These are phyloP conservation scores for Phytophthora cryptogea DNA, from an alignment of 352 stramenopile genomes.

Conservation along the genomic window DNA sequence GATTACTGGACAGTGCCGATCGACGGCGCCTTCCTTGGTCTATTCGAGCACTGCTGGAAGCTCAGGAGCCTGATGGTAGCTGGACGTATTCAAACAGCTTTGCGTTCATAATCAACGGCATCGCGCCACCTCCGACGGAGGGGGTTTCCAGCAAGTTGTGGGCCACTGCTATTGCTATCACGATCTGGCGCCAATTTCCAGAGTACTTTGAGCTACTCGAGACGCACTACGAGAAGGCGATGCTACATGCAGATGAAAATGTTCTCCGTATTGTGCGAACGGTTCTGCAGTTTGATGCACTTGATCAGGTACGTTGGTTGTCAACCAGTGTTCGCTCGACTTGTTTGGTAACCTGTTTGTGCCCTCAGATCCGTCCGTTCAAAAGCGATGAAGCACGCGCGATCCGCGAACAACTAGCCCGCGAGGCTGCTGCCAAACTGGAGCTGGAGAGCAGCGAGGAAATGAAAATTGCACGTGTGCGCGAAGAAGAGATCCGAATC, in stretches of 20 bases:
- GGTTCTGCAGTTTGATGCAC: conserved; percentile 44
- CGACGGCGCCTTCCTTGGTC: conserved; percentile 40
- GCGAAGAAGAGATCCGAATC: conserved; percentile 41
- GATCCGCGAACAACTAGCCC: conserved; percentile 49
- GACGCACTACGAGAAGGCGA: conserved; percentile 55
- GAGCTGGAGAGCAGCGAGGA: conserved; percentile 57
- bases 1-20: conserved; percentile 34
- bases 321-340: not conserved
- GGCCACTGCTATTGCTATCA: conserved; percentile 62
- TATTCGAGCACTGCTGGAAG: conserved; percentile 45
- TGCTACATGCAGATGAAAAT: conserved; percentile 66
- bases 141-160: conserved; percentile 61
- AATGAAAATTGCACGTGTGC: conserved; percentile 23
- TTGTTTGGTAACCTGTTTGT: conserved; percentile 6
- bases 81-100: conserved; percentile 66
- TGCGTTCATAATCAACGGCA: conserved; percentile 53
- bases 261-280: conserved; percentile 47
- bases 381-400: conserved; percentile 50
- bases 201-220: conserved; percentile 67
- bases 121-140: conserved; percentile 42
- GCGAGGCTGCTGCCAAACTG: conserved; percentile 48
- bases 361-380: conserved; percentile 58
- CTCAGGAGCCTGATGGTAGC: conserved; percentile 68
- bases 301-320: conserved; percentile 38
- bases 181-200: conserved; percentile 58